Evolutionary conservation across 2,329 filamentous ascomycete genomes (phyloP), one percentile per base, ranked within the genome.

Genomic region (Penicillium fuscoglaucum): DNA sequence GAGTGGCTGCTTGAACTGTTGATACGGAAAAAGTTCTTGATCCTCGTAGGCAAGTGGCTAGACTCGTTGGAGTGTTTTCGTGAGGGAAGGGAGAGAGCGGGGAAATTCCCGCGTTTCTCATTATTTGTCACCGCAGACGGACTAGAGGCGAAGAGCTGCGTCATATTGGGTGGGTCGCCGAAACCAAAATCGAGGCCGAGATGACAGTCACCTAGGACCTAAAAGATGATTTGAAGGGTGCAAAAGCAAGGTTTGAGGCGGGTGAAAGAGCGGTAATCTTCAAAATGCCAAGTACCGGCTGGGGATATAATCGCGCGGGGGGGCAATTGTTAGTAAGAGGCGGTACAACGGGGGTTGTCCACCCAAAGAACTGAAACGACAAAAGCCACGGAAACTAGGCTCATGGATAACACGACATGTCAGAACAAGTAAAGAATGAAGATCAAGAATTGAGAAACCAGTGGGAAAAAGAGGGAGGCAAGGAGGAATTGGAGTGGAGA

Each of bases 21-120:
- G 74, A 88, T 87, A 70, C 86, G 84, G 76, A 88, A 88, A 75
- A 88, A 88, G 72, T 87, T 87, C 78, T 85, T 87, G 76, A 88
- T 84, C 74, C 84, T 85, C 63, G 86, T 84, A 40, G 84, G 84
- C 58, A 86, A 78, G 68, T 86, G 83, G 64, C 69, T 69, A 4
- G 73, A 72, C 33, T 77, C 74, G 61, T 73, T 73, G 50, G 72
- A 68, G 57, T 79, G 76, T 64, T 80, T 80, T 66, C 76, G 79
- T 49, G 76, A 74, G 13, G 75, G 70, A 47, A 79, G 73, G 35
- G 77, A 79, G 39, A 80, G 71, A 65, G 76, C 70, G 57, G 78
- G 73, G 63, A 80, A 79, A 64, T 78, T 80, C 55, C 72, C 72
- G 64, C 78, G 78, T 66, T 78, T 78, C 70, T 80, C 78, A 59